phyloP scores from a whole-genome alignment of 2,329 filamentous ascomycete species.

The Colletotrichum tanaceti region DNA sequence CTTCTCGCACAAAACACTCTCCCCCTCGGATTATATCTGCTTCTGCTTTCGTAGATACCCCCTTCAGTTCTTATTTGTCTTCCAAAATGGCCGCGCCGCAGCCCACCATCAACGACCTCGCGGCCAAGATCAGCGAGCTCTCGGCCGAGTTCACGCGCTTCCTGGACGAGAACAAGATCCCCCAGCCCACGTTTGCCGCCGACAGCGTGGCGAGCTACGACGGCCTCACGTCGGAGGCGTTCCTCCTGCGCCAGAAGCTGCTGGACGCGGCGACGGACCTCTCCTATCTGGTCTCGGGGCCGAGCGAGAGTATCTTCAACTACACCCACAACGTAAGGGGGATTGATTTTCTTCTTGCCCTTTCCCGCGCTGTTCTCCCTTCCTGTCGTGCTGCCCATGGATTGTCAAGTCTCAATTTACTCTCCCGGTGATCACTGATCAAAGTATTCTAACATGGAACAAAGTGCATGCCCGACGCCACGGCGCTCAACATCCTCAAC shows the following conservation, averaged over 20 bases:
- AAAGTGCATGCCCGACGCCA: slow-evolving; percentile 57
- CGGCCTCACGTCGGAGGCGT: slow-evolving; percentile 56
- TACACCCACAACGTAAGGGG: slow-evolving; percentile 53
- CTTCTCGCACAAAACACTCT: not conserved
- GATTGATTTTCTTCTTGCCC: not conserved
- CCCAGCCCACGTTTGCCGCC: slow-evolving; percentile 55
- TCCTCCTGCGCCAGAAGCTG: slow-evolving; percentile 57
- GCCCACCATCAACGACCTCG: slow-evolving; percentile 56
- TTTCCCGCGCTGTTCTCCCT: too few species aligned
- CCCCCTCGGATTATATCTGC: slow-evolving; percentile 14
- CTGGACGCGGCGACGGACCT: slow-evolving; percentile 60
- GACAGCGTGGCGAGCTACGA: slow-evolving; percentile 57
- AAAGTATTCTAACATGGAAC: not conserved
- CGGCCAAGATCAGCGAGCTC: slow-evolving; percentile 58
- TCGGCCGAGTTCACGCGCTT: slow-evolving; percentile 54
- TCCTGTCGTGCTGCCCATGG: too few species aligned
- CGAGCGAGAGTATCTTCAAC: slow-evolving; percentile 62
- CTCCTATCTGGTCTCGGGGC: slow-evolving; percentile 59
- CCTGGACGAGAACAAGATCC: slow-evolving; percentile 56
- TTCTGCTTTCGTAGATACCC: slow-evolving; percentile 31
- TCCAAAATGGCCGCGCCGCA: slow-evolving; percentile 48
- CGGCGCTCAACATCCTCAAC: slow-evolving; percentile 60
- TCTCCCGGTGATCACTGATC: too few species aligned
- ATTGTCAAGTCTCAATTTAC: too few species aligned
- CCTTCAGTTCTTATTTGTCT: slow-evolving; percentile 27